These are phyloP conservation scores for Nakaseomyces bracarensis DNA, from an alignment of 1,139 yeast genomes.

Conservation along the genomic window DNA sequence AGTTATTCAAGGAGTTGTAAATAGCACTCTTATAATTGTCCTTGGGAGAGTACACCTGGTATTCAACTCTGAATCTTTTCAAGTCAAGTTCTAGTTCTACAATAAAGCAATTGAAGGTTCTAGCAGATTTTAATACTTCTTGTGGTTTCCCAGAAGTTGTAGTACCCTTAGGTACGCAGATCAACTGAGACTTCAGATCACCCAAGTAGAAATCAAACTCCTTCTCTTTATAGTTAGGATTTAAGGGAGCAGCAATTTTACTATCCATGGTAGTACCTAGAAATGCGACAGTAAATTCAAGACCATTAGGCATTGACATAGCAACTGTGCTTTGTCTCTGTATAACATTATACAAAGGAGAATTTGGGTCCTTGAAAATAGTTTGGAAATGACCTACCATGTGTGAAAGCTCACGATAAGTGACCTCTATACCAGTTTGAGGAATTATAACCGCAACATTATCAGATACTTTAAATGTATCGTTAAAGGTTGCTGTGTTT, in stretches of 20 bases:
- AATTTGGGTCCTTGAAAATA: constrained; percentile 33
- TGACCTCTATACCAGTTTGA: constrained; percentile 31
- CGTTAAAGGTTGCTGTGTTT: constrained; percentile 27
- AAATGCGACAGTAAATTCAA: constrained; percentile 49
- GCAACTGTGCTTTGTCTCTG: constrained; percentile 43
- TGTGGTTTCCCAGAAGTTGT: constrained; percentile 23
- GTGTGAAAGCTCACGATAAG: constrained; percentile 35
- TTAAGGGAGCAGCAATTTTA: constrained; percentile 56
- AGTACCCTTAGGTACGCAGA: constrained; percentile 48
- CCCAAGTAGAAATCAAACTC: constrained; percentile 57
- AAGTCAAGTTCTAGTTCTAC: constrained; percentile 44
- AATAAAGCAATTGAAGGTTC: constrained; percentile 38
- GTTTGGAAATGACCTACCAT: constrained; percentile 39
- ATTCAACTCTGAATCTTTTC: constrained; percentile 36
- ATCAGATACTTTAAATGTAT: constrained; percentile 31
- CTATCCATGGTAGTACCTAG: constrained; percentile 47
- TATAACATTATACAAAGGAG: constrained; percentile 33
- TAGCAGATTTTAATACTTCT: constrained; percentile 45
- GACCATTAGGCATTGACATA: constrained; percentile 49
- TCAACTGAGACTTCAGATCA: constrained; percentile 47
- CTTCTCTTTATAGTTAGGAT: constrained; percentile 47
- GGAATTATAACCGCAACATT: constrained; percentile 37
- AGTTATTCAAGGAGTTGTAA: constrained; percentile 29
- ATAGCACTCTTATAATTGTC: constrained; percentile 24
- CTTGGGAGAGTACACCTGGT: constrained; percentile 33